Evolutionary conservation across 2,329 filamentous ascomycete genomes (phyloP), one percentile per base, ranked within the genome.

Genomic region (Alternaria triticimaculans): DNA sequence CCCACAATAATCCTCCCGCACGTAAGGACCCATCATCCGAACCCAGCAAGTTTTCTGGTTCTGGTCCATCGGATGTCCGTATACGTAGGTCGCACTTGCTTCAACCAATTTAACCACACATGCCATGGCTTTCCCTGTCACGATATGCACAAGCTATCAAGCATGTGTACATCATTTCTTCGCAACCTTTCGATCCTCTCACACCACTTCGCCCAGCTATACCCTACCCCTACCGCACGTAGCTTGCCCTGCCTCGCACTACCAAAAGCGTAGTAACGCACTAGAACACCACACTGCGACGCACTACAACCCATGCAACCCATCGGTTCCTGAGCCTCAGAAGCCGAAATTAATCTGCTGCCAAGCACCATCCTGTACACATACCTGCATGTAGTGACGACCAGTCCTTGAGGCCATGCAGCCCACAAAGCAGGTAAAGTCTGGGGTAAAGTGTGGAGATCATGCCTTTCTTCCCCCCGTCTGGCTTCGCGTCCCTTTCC

Each of bases 321-420:
- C 37, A 28, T 33, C 66, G 67, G 71, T 73, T 71, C 69, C 71
- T 73, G 71, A 69, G 68, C 67, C 66, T 65, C 66, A 69, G 60
- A 66, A 68, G 65, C 67, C 67, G 63, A 65, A 63, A 62, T 54
- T 61, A 63, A 61, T 23, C 55, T 48, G 23, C 44, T 23, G 53
- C 48, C 48, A 51, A 51, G 48, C 33, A 15, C 18, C 18, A 14
- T 15, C 48, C 48, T 41, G 37, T 41, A 50, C 48, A 50, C 6
- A 30, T 23, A 4, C 26, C 30, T 51, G 28, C 51, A 43, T 41
- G 37, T 41, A 41, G 37, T 41, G 37, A 41, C 37, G 37, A 41
- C 37, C 37, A 41, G 37, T 41, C 37, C 37, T 41, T 41, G 37
- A 41, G 37, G 37, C 37, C 37, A 41, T 41, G 37, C 37, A 41